Percentiles rank a stretch among this genome's conserved stretches.
Conservation (phyloP, 257 asterid species). For the Lithospermum erythrorhizon region DNA sequence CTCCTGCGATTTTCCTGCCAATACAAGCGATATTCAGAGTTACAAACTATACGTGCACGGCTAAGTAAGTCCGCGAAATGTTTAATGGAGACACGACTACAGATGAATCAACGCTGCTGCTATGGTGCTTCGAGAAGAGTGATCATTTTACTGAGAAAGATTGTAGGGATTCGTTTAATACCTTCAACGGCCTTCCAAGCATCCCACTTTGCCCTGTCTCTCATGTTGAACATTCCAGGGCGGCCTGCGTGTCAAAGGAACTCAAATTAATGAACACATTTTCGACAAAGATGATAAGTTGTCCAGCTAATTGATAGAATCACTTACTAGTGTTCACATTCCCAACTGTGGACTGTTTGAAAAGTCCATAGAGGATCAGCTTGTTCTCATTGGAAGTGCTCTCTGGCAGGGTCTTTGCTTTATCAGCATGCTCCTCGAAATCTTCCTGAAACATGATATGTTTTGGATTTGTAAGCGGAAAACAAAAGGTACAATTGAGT, state of each 20-base stretch:
- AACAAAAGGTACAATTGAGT: not conserved
- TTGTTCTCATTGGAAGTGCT: constrained; percentile 51
- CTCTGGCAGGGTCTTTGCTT: constrained; percentile 80
- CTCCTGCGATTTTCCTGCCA: constrained; percentile 66
- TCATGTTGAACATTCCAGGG: constrained; percentile 73
- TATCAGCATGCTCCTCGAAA: constrained; percentile 78
- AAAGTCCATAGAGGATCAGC: constrained; percentile 80
- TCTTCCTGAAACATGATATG: constrained; percentile 49
- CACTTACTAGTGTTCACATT: constrained; percentile 63
- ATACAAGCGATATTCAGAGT: not conserved
- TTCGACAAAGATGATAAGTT: not conserved
- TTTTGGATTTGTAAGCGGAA: not conserved
- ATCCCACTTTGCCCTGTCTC: constrained; percentile 95
- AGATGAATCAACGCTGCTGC: not conserved
- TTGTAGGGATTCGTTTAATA: constrained; percentile 8
- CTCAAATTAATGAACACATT: constrained; percentile 1
- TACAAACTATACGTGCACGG: not conserved
- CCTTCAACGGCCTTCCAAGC: constrained; percentile 99
- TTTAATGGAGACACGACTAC: not conserved
- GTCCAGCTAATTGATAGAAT: not conserved
- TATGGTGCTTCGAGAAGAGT: no score
- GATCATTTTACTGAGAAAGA: no score
- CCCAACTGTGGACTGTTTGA: constrained; percentile 79
- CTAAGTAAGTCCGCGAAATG: not conserved
- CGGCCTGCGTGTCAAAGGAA: constrained; percentile 41